These are phyloP conservation scores for Pyrus betulifolia DNA, from an alignment of 306 rosid genomes.

Conservation along the genomic window DNA sequence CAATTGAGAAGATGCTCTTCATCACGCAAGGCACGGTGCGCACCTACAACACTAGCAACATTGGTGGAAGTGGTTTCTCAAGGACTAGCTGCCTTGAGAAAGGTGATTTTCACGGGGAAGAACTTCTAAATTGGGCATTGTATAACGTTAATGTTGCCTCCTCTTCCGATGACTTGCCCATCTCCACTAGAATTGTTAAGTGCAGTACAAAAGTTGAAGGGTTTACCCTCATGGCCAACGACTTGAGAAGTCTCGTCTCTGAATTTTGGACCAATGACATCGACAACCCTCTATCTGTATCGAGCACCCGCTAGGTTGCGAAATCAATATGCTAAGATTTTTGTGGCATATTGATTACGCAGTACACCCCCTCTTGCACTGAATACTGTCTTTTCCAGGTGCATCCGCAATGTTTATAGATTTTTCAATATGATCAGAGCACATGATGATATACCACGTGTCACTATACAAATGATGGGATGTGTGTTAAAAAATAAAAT, in stretches of 20 bases:
- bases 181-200: not conserved
- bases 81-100: not conserved
- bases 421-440: accelerated
- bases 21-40: not conserved
- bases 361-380: too few relatives aligned
- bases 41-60: not conserved
- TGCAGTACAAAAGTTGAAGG: not conserved
- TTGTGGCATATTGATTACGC: too few relatives aligned
- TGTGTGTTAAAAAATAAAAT: too few relatives aligned
- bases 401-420: too few relatives aligned
- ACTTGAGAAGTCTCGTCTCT: not conserved
- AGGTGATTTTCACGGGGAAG: not conserved
- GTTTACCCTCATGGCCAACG: not conserved
- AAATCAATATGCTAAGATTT: too few relatives aligned
- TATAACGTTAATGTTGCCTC: not conserved
- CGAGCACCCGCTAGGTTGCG: too few relatives aligned
- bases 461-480: too few relatives aligned
- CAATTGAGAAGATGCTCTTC: not conserved
- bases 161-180: not conserved
- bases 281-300: not conserved
- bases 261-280: not conserved
- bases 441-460: accelerated
- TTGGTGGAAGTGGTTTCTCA: not conserved
- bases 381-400: too few relatives aligned
- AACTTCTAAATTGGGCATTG: not conserved